Base-by-base conservation (phyloP, 2,329 filamentous ascomycete genomes). In the Colletotrichum phormii region DNA sequence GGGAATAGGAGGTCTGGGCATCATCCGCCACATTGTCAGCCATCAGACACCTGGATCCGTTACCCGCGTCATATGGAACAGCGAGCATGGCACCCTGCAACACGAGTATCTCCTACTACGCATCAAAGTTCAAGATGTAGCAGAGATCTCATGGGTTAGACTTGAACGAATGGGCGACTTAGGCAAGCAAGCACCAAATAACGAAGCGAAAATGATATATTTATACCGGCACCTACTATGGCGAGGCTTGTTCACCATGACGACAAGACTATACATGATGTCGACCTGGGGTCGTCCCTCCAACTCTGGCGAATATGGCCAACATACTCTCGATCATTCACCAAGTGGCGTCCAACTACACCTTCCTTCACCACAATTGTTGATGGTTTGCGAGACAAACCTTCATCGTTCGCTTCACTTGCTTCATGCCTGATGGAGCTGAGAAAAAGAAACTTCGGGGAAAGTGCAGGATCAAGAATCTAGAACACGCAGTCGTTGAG, bases 401-500 rank as follows among this genome's bases (percentile, higher is more conserved):
- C 13, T 15, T n/a, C 26, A 13, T 11, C 26, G 53, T 57, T n/a
- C 53, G 33, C 15, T 26, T 57, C 26, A 26, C 53, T 29, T 4
- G 24, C 1, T 57, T 57, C 15, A 57, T 57, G 24, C 22, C 53
- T 31, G 26, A 57, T 57, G 9, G 22, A 57, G 26, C 9, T 13
- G 13, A 26, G 6, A 57, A 31, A 12, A 31, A 13, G 15, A 11
- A 8, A 15, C 24, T 57, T 57, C 53, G 11, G 7, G 13, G 22
- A 4, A 31, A 13, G 11, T 57, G 24, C 18, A 57, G 5, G 7
- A 29, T 57, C 6, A 57, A 57, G 24, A 57, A 57, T 22, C 24
- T 31, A 31, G 24, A 29, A 15, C 26, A 57, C 13, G 24, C 90
- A 92, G 76, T 87, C 84, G 0, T 80, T 93, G 2, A 88, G 88